Evolutionary conservation across 1,284 basidiomycete species (phyloP).

Genomic region (Rhodotorula glutinis): DNA sequence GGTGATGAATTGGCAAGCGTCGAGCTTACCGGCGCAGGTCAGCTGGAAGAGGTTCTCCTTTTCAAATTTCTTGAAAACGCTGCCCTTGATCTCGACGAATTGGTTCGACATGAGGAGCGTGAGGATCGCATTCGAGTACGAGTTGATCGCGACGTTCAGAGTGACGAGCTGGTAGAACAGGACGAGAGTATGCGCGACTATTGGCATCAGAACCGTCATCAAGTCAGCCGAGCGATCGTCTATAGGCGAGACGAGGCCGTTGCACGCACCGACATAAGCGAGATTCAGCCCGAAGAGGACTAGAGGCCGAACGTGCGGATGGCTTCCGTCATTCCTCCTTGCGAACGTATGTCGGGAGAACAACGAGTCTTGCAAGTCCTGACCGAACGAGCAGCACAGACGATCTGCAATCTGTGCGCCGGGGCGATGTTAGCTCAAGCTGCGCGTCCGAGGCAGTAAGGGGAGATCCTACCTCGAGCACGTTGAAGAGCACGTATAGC

Average conservation of each 20-base stretch:
- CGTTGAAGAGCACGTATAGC: slow-evolving; percentile 98
- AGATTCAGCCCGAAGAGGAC: slow-evolving; percentile 81
- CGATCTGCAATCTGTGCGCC: slow-evolving; percentile 79
- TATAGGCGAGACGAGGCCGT: too few relatives aligned
- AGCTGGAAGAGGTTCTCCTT: slow-evolving; percentile 99
- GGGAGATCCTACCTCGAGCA: slow-evolving; percentile 69
- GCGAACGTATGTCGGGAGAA: slow-evolving; percentile 89
- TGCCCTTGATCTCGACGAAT: slow-evolving; percentile 99
- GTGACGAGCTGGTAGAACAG: slow-evolving; percentile 96
- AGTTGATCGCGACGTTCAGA: slow-evolving; percentile 96
- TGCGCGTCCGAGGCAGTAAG: not conserved
- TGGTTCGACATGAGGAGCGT: slow-evolving; percentile 96
- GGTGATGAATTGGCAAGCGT: not conserved
- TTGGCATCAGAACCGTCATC: too few relatives aligned
- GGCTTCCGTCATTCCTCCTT: slow-evolving; percentile 51
- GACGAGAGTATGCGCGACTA: slow-evolving; percentile 86
- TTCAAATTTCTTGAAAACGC: slow-evolving; percentile 98
- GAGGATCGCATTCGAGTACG: slow-evolving; percentile 92
- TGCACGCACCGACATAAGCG: slow-evolving; percentile 76
- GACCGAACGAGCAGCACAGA: slow-evolving; percentile 92
- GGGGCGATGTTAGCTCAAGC: not conserved
- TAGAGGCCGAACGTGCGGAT: slow-evolving; percentile 64
- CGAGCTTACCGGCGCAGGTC: slow-evolving; percentile 77
- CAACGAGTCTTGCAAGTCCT: slow-evolving; percentile 93
- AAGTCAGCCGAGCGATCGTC: too few relatives aligned